phyloP scores from a whole-genome alignment of 768 basidiomycete species.

The Trametes punicea region DNA sequence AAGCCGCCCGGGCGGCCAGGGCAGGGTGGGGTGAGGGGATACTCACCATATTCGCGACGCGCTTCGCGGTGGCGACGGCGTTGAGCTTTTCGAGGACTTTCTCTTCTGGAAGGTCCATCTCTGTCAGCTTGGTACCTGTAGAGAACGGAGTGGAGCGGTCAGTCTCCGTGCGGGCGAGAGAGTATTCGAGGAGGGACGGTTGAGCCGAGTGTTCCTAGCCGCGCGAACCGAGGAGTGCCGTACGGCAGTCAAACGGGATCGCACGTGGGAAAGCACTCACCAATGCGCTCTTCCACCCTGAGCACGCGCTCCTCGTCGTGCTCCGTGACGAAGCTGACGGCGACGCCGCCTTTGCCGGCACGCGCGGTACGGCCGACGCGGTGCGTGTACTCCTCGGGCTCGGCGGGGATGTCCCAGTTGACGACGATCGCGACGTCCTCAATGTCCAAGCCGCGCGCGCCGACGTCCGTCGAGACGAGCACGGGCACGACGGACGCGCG shows the following conservation, averaged over 20 bases:
- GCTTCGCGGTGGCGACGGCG: constrained; percentile 86
- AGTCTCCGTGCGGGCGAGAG: neutral
- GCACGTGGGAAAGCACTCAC: constrained; percentile 43
- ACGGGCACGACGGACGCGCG: constrained; percentile 85
- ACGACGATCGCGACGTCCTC: constrained; percentile 94
- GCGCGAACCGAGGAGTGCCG: neutral
- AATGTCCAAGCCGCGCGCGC: constrained; percentile 92
- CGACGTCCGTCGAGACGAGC: constrained; percentile 92
- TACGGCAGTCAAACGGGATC: neutral
- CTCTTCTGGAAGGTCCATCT: constrained; percentile 74
- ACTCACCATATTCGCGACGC: constrained; percentile 89
- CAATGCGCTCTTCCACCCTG: constrained; percentile 81
- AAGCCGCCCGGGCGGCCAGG: neutral
- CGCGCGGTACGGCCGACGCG: constrained; percentile 92
- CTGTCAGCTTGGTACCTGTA: constrained; percentile 70
- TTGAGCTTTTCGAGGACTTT: constrained; percentile 84
- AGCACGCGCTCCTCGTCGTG: constrained; percentile 82
- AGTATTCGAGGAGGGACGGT: neutral
- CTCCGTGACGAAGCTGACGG: constrained; percentile 94
- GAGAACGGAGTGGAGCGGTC: neutral
- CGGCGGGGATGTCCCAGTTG: constrained; percentile 93
- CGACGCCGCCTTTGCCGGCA: constrained; percentile 84
- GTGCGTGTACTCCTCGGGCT: constrained; percentile 94
- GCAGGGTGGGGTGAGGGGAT: neutral
- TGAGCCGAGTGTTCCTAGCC: no score